Conservation (phyloP, 2,329 filamentous ascomycete species). For the Balansia obtecta region DNA sequence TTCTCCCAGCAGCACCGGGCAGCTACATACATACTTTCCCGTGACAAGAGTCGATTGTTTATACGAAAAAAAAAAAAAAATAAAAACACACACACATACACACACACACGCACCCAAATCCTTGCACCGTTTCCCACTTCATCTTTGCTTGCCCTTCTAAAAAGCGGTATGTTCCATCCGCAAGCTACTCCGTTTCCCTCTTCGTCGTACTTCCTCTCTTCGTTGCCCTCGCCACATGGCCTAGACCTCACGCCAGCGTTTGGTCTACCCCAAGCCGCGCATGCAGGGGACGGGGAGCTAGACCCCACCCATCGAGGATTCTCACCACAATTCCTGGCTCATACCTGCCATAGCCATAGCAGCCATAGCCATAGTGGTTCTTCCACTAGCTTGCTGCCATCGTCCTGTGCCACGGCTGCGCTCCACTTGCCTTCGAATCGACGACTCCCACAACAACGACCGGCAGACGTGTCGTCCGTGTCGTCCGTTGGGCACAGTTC, state of each 20-base stretch:
- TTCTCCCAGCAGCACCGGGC: background rate
- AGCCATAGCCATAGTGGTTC: slow-evolving; percentile 4
- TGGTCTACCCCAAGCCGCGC: slow-evolving; percentile 9
- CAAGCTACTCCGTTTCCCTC: slow-evolving; percentile 36
- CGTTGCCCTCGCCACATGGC: slow-evolving; percentile 22
- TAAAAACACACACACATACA: too few species aligned
- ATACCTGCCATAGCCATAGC: background rate
- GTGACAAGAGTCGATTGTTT: background rate
- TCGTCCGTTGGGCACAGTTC: slow-evolving; percentile 6
- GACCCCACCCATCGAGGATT: slow-evolving; percentile 6
- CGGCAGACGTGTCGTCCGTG: slow-evolving; percentile 5
- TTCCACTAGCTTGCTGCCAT: slow-evolving; percentile 3
- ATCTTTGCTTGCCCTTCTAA: background rate
- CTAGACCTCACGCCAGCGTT: slow-evolving; percentile 16
- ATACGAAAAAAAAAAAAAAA: too few species aligned
- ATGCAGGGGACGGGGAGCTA: slow-evolving; percentile 5
- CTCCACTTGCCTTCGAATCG: slow-evolving; percentile 6
- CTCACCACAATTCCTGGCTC: slow-evolving; percentile 6
- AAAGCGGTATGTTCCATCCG: slow-evolving; percentile 40
- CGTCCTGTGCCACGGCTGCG: slow-evolving; percentile 6
- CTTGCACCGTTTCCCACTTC: background rate
- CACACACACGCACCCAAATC: background rate
- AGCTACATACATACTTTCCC: slow-evolving; percentile 1
- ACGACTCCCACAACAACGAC: slow-evolving; percentile 2
- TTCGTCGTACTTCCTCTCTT: slow-evolving; percentile 25